A percentile compares a stretch with the other conserved stretches of the same genome.
These are phyloP conservation scores for Lipomyces japonicus DNA, from an alignment of 805 yeast genomes.

Conservation along the genomic window DNA sequence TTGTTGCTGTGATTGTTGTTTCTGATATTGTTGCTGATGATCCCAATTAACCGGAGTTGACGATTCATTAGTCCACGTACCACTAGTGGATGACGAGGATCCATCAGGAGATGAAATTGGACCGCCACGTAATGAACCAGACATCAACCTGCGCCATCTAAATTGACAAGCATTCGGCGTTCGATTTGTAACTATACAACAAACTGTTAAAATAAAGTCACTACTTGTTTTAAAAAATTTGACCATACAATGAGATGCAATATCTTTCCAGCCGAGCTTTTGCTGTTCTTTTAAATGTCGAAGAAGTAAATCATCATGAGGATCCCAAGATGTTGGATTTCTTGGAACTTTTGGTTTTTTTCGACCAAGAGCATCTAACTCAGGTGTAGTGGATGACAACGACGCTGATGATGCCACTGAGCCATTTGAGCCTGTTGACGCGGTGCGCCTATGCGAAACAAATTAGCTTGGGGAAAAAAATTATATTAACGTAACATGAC, in stretches of 20 bases:
- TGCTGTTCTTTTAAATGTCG: slow-evolving; percentile 77
- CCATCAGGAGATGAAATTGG: slow-evolving; percentile 21
- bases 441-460: slow-evolving; percentile 14
- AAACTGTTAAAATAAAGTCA: too few species aligned
- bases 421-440: slow-evolving; percentile 24
- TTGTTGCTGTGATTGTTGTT: background rate
- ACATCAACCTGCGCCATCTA: slow-evolving; percentile 72
- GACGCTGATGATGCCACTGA: slow-evolving; percentile 21
- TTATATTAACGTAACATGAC: background rate
- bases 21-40: slow-evolving; percentile 2
- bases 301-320: slow-evolving; percentile 66
- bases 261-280: slow-evolving; percentile 86
- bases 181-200: slow-evolving; percentile 53
- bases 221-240: slow-evolving; percentile 13
- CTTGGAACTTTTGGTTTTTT: slow-evolving; percentile 30
- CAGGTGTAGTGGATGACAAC: slow-evolving; percentile 14
- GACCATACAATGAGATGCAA: slow-evolving; percentile 67
- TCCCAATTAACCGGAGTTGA: slow-evolving; percentile 19
- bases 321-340: slow-evolving; percentile 67
- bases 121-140: slow-evolving; percentile 41
- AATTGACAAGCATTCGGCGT: slow-evolving; percentile 89
- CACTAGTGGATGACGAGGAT: slow-evolving; percentile 12
- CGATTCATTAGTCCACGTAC: slow-evolving; percentile 27
- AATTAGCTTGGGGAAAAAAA: background rate
- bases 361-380: slow-evolving; percentile 26